Evolutionary conservation across 768 basidiomycete species (phyloP).

Genomic region (Royoungia palumana): DNA sequence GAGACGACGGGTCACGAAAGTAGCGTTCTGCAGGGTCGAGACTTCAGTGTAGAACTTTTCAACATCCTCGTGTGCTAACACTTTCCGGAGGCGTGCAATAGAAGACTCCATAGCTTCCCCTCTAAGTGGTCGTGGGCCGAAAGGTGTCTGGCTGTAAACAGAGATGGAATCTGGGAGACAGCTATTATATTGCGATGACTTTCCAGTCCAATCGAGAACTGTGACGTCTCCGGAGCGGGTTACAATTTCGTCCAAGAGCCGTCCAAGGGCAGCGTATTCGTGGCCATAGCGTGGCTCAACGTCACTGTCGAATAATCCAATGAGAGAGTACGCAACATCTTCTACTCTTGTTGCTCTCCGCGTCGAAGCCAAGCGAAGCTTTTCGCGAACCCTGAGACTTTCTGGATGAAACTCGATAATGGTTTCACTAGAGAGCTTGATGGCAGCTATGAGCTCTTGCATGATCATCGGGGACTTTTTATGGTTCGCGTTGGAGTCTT

Average conservation of each 20-base stretch:
- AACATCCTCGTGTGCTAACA: neutral
- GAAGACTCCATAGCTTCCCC: neutral
- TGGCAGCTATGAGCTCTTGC: conserved; percentile 6
- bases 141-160: neutral
- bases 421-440: neutral
- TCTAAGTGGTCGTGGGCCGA: neutral
- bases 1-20: neutral
- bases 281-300: conserved; percentile 6
- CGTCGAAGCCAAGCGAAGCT: conserved; percentile 11
- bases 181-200: conserved; percentile 11
- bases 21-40: neutral
- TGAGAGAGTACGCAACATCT: conserved; percentile 9
- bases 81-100: neutral
- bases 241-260: conserved; percentile 13
- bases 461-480: conserved; percentile 10
- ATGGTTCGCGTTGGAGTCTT: conserved; percentile 4
- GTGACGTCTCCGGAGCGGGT: conserved; percentile 5
- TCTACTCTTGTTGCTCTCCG: conserved; percentile 8
- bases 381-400: conserved; percentile 4
- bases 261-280: conserved; percentile 6
- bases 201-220: conserved; percentile 12
- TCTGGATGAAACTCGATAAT: conserved; percentile 5
- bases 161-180: conserved; percentile 6
- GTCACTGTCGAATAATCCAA: conserved; percentile 13
- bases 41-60: neutral